Conservation (phyloP, 495 filamentous ascomycete species). For the Lepraria neglecta region DNA sequence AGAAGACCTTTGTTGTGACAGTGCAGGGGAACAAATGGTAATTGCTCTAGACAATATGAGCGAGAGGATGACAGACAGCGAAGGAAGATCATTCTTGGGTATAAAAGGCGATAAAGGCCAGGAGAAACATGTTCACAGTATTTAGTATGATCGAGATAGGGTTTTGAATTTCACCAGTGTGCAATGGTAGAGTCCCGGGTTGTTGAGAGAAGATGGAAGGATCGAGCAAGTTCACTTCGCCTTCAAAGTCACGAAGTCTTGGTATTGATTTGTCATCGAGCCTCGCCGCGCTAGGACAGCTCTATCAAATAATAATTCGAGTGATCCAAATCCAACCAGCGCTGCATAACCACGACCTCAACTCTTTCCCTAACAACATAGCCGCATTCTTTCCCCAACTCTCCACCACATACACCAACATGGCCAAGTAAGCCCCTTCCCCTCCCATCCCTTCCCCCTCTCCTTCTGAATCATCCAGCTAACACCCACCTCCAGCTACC, state of each 20-base stretch:
- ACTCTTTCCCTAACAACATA: neutral
- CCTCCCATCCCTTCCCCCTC: neutral
- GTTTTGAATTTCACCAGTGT: no score
- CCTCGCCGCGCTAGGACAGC: conserved; percentile 4
- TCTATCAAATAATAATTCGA: neutral
- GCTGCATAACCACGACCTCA: neutral
- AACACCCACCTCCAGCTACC: conserved; percentile 60
- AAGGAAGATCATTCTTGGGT: no score
- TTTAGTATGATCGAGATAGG: no score
- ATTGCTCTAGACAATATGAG: no score
- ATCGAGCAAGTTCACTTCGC: neutral
- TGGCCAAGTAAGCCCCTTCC: conserved; percentile 22
- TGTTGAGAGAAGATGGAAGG: neutral
- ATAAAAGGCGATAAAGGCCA: no score
- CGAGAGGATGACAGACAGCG: no score
- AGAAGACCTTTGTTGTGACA: no score
- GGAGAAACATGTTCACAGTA: no score
- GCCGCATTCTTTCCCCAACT: neutral
- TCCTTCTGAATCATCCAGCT: neutral
- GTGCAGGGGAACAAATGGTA: no score
- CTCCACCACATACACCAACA: neutral
- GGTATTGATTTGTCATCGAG: conserved; percentile 20
- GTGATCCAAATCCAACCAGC: neutral
- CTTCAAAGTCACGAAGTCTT: neutral
- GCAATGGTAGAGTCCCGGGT: neutral